Percentiles rank a stretch among this genome's conserved stretches.
Evolutionary conservation across 2,329 filamentous ascomycete genomes (phyloP).

Genomic region (Juglanconis juglandina): DNA sequence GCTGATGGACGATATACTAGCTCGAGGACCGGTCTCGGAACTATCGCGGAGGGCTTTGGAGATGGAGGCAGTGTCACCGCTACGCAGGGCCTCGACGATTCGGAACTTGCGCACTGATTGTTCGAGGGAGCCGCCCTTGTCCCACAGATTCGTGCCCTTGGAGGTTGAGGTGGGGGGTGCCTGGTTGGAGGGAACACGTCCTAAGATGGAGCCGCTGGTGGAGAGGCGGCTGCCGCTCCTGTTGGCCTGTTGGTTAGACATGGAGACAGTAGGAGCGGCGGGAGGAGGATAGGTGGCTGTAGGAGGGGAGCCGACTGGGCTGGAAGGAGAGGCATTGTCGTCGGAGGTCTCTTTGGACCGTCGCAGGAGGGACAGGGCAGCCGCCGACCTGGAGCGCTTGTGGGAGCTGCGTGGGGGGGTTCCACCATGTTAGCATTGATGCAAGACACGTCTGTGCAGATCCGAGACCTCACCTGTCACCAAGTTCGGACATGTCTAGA

Average conservation of each 20-base stretch:
- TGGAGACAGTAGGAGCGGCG: conserved; percentile 30
- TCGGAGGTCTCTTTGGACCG: conserved; percentile 46
- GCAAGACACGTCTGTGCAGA: not conserved
- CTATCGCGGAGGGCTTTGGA: conserved; percentile 77
- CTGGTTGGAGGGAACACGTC: conserved; percentile 38
- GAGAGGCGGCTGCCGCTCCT: conserved; percentile 48
- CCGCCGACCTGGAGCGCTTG: conserved; percentile 53
- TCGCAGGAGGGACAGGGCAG: conserved; percentile 49
- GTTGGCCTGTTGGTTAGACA: conserved; percentile 33
- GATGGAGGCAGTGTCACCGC: conserved; percentile 86
- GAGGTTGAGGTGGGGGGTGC: conserved; percentile 24
- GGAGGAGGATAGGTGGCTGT: conserved; percentile 32
- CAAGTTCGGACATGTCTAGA: conserved; percentile 14
- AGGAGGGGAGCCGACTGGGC: conserved; percentile 28
- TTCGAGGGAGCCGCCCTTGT: conserved; percentile 65
- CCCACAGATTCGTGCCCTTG: conserved; percentile 31
- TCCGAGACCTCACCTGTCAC: conserved; percentile 11
- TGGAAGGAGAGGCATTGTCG: conserved; percentile 35
- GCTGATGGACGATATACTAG: conserved; percentile 54
- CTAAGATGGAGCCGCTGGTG: conserved; percentile 36
- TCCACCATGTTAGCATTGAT: conserved; percentile 2
- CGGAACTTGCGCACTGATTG: conserved; percentile 93
- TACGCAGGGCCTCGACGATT: conserved; percentile 87
- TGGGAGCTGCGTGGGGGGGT: conserved; percentile 28
- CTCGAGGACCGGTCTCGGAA: conserved; percentile 47